Percentiles rank a stretch among this genome's conserved stretches.
phyloP scores from a whole-genome alignment of 768 basidiomycete species.

The Bullera alba region DNA sequence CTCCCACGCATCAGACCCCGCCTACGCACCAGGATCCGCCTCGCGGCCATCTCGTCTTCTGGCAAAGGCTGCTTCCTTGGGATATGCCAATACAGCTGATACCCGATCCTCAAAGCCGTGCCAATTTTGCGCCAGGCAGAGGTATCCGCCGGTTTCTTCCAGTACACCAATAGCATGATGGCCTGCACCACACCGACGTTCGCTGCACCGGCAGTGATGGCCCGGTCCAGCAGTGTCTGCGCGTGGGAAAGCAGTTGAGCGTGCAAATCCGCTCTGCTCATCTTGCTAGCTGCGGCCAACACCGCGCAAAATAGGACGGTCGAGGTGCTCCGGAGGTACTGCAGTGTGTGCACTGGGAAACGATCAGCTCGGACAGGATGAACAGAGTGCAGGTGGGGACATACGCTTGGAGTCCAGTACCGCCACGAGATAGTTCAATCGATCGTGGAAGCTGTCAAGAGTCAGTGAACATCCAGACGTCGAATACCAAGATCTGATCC shows the following conservation, averaged over 20 bases:
- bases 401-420: slow-evolving; percentile 20
- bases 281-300: slow-evolving; percentile 76
- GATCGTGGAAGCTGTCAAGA: slow-evolving; percentile 19
- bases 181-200: slow-evolving; percentile 8
- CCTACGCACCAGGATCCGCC: slow-evolving; percentile 18
- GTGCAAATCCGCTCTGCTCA: slow-evolving; percentile 57
- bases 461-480: background rate
- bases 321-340: slow-evolving; percentile 70
- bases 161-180: slow-evolving; percentile 11
- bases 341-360: slow-evolving; percentile 63
- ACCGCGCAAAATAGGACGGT: slow-evolving; percentile 78
- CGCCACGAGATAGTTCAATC: slow-evolving; percentile 21
- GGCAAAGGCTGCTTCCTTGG: slow-evolving; percentile 15
- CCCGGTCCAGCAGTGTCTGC: slow-evolving; percentile 11
- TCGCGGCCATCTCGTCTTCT: slow-evolving; percentile 17
- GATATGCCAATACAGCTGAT: slow-evolving; percentile 21
- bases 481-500: too few relatives aligned
- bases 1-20: background rate
- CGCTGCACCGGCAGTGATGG: slow-evolving; percentile 2
- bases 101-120: slow-evolving; percentile 10
- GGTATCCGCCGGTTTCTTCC: slow-evolving; percentile 14
- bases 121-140: slow-evolving; percentile 19
- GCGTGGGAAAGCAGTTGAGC: slow-evolving; percentile 4
- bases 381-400: background rate
- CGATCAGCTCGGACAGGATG: too few relatives aligned